Evolutionary conservation across 2,329 filamentous ascomycete genomes (phyloP), one percentile per base, ranked within the genome.

Genomic region (Fusarium continuum): DNA sequence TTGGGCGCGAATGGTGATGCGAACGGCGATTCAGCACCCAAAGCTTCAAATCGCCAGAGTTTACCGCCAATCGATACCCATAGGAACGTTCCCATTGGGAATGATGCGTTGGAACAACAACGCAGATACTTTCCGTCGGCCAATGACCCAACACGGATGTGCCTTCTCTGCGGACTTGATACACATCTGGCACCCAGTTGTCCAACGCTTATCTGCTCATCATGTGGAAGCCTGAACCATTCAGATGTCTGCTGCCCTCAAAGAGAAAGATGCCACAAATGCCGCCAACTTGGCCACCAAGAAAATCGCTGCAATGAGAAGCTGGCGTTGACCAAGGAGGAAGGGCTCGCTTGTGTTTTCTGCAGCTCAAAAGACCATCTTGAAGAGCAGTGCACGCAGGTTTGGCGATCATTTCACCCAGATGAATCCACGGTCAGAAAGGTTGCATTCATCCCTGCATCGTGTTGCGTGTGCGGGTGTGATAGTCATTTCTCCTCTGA

Each of bases 231-330:
- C 47, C 56, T 65, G 11, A 74, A 74, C 3, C 85, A 89, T 70
- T 78, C 78, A 48, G 75, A 78, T 6, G 79, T 80, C 62, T 76
- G 74, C 49, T 89, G 87, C 63, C 83, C 85, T 10, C 76, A 74
- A 6, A 79, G 77, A 28, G 73, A 74, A 28, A 80, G 84, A 58
- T 89, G 86, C 70, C 71, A 67, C 43, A 87, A 85, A 70, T 92
- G 90, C 73, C 82, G 80, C 41, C 84, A 88, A 72, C 77, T 83
- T 36, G 89, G 89, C 9, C 90, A 92, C 68, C 66, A 69, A 45
- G 74, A 76, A 16, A 66, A 73, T 1, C 65, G 75, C 8, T 92
- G 89, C 70, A 68, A 74, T 3, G 85, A 89, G 61, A 85, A 86
- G 58, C 78, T 90, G 35, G 73, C 75, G 4, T 64, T 82, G 45